Percentiles rank a stretch among this genome's conserved stretches.
Conservation (phyloP, 2,329 filamentous ascomycete species). For the Aplosporella prunicola region DNA sequence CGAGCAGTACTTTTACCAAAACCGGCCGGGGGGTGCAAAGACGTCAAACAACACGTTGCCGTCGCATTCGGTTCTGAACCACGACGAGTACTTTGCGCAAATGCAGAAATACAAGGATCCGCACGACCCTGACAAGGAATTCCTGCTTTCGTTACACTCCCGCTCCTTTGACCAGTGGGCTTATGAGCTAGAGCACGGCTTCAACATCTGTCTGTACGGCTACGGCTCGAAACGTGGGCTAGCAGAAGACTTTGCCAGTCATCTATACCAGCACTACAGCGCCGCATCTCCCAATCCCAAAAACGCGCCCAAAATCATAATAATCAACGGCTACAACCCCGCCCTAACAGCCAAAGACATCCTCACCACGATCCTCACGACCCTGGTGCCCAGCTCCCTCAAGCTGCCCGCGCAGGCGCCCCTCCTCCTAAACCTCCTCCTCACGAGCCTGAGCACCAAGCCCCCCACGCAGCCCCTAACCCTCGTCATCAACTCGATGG, state of each 20-base stretch:
- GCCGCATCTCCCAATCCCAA: constrained; percentile 20
- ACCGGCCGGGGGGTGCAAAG: constrained; percentile 68
- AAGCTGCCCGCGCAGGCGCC: constrained; percentile 56
- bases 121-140: constrained; percentile 60
- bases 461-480: constrained; percentile 20
- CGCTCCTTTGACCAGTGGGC: constrained; percentile 84
- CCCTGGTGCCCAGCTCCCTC: constrained; percentile 43
- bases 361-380: constrained; percentile 56
- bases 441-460: constrained; percentile 47
- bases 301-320: constrained; percentile 54
- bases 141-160: constrained; percentile 64
- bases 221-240: constrained; percentile 81
- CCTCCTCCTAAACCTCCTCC: constrained; percentile 58
- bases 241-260: constrained; percentile 63
- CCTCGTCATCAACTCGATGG: constrained; percentile 72
- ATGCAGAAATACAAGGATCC: constrained; percentile 56
- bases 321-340: constrained; percentile 77
- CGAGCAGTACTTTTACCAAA: constrained; percentile 90
- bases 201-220: constrained; percentile 84
- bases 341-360: constrained; percentile 60
- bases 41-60: constrained; percentile 81
- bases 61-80: constrained; percentile 66
- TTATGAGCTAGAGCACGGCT: constrained; percentile 79
- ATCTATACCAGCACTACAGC: constrained; percentile 46
- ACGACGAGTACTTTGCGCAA: constrained; percentile 80